Base-by-base conservation (phyloP, 495 filamentous ascomycete species). In the Pseudomonodictys pantanalensis region DNA sequence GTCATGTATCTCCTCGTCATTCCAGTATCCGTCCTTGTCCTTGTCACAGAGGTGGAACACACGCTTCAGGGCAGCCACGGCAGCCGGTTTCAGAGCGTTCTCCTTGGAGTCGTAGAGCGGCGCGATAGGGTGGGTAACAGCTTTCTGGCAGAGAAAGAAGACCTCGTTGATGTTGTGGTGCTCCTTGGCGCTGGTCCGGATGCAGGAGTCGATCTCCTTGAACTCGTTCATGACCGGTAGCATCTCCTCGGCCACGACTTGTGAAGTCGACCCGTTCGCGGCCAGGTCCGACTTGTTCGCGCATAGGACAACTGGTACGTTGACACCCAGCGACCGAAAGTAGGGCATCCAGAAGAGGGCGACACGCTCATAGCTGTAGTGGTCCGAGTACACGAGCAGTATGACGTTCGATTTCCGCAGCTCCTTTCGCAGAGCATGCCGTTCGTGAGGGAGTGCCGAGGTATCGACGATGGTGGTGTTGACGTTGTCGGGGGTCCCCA, bases 341-440 rank as follows among this genome's bases (percentile, higher is more conserved):
- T 96, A 90, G 24, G 93, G 93, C 76, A 96, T 86, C 93, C 93
- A 98, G 72, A 97, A 98, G 17, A 98, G 75, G 15, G 93, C 93
- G 17, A 98, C 92, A 23, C 93, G 83, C 65, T 97, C 95, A 81
- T 97, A 97, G 79, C 92, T 96, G 72, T 97, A 98, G 69, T 97
- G 91, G 69, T 97, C 95, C 49, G 91, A 90, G 70, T 97, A 98
- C 29, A 97, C 92, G 12, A 98, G 82, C n/a, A 97, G 77, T 52
- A 98, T 97, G 47, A 96, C 92, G 69, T 96, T 97, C 63, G 87
- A 91, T 69, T 96, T 95, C 41, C 95, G 86, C 45, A 97, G 92
- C 72, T 97, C 95, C 65, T 92, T 92, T 28, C 90, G 85, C 48
- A 98, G 76, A 17, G 86, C 90, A 56, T 83, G 86, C 47, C 92